Evolutionary conservation across 1,139 yeast genomes (phyloP).

Genomic region (Nadsonia commutata): DNA sequence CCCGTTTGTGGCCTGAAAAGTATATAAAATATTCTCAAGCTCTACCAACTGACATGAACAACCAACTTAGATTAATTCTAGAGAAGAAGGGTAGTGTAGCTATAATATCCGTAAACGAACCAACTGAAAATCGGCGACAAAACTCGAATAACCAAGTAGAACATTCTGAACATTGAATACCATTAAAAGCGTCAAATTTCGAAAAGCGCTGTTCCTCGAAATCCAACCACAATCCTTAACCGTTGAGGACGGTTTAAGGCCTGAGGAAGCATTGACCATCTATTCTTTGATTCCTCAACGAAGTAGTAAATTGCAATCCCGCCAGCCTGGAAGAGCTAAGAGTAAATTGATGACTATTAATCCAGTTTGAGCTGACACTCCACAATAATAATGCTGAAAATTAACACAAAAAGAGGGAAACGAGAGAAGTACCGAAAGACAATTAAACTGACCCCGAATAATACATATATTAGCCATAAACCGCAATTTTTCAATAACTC

Average conservation of each 20-base stretch:
- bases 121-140: background rate
- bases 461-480: too few species aligned
- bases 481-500: too few species aligned
- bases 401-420: too few species aligned
- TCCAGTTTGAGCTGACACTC: too few species aligned
- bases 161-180: background rate
- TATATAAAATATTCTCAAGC: background rate
- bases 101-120: too few species aligned
- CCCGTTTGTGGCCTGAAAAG: background rate
- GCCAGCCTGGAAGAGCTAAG: background rate
- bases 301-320: background rate
- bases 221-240: background rate
- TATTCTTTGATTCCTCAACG: background rate
- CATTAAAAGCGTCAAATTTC: too few species aligned
- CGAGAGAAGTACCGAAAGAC: too few species aligned
- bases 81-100: too few species aligned
- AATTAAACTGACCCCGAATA: too few species aligned
- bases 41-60: background rate
- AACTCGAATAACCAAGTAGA: background rate
- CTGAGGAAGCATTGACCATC: background rate
- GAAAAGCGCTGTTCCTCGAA: background rate
- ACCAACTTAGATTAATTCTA: background rate
- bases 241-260: background rate
- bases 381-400: too few species aligned
- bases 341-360: too few species aligned